Percentiles rank a stretch among this genome's conserved stretches.
phyloP scores from a whole-genome alignment of 2,329 filamentous ascomycete species.

The Fusarium oxysporum region DNA sequence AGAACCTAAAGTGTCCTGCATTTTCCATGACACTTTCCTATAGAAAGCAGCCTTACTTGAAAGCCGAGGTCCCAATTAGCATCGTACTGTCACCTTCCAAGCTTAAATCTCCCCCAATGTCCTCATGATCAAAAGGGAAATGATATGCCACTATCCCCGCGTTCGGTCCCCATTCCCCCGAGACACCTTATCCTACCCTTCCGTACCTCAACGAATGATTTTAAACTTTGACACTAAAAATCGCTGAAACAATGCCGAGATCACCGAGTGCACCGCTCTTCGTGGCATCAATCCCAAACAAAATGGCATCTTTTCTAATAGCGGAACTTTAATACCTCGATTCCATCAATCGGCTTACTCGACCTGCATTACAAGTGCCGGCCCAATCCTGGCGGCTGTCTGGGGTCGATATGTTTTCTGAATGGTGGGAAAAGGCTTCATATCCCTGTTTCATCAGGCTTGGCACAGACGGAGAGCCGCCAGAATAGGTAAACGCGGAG shows the following conservation, averaged over 20 bases:
- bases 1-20: fast-evolving
- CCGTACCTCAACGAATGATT: not conserved
- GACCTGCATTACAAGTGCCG: not conserved
- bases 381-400: not conserved
- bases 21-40: not conserved
- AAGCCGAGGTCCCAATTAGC: not conserved
- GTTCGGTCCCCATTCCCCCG: conserved; percentile 3
- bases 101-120: not conserved
- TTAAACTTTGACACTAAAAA: not conserved
- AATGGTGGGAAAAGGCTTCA: conserved; percentile 32
- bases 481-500: conserved; percentile 31
- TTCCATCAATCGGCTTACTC: conserved; percentile 31
- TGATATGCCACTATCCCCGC: conserved; percentile 8
- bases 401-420: not conserved
- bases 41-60: fast-evolving
- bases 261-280: not conserved
- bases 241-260: not conserved
- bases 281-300: not conserved
- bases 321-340: not conserved
- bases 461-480: not conserved
- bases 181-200: not conserved
- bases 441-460: conserved; percentile 8
- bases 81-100: not conserved
- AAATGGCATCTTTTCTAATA: not conserved
- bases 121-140: not conserved